Evolutionary conservation across 1,139 yeast genomes (phyloP).

Genomic region (Candida sanyaensis): DNA sequence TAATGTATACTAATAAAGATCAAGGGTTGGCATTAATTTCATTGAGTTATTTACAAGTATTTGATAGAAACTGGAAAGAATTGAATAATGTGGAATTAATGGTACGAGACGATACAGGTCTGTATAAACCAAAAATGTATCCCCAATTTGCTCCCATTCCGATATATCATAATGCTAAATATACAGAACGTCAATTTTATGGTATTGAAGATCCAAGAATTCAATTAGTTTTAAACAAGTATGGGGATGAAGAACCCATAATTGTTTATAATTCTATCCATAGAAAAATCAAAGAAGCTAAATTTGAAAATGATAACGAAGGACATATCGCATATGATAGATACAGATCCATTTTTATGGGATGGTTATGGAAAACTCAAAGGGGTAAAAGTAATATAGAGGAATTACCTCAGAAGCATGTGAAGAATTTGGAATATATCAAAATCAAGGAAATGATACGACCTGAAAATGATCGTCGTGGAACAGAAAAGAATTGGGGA

Average conservation of each 20-base stretch:
- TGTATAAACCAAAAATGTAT: slow-evolving; percentile 18
- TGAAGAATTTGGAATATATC: slow-evolving; percentile 20
- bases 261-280: slow-evolving; percentile 32
- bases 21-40: slow-evolving; percentile 29
- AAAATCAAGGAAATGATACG: slow-evolving; percentile 26
- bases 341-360: slow-evolving; percentile 33
- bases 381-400: slow-evolving; percentile 32
- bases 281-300: slow-evolving; percentile 20
- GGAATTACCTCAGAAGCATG: slow-evolving; percentile 15
- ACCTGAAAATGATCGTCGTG: slow-evolving; percentile 17
- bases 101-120: slow-evolving; percentile 23
- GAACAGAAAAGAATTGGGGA: slow-evolving; percentile 33
- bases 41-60: slow-evolving; percentile 38
- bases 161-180: slow-evolving; percentile 29
- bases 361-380: slow-evolving; percentile 44
- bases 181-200: slow-evolving; percentile 22
- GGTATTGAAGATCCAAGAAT: slow-evolving; percentile 55
- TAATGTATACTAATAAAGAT: slow-evolving; percentile 31
- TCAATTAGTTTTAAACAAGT: slow-evolving; percentile 27
- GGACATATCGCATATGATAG: slow-evolving; percentile 16
- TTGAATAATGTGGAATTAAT: slow-evolving; percentile 30
- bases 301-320: slow-evolving; percentile 24
- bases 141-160: slow-evolving; percentile 32
- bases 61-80: slow-evolving; percentile 42
- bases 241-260: slow-evolving; percentile 34